Base-by-base conservation (phyloP, 768 basidiomycete genomes). In the Gautieria morchelliformis region DNA sequence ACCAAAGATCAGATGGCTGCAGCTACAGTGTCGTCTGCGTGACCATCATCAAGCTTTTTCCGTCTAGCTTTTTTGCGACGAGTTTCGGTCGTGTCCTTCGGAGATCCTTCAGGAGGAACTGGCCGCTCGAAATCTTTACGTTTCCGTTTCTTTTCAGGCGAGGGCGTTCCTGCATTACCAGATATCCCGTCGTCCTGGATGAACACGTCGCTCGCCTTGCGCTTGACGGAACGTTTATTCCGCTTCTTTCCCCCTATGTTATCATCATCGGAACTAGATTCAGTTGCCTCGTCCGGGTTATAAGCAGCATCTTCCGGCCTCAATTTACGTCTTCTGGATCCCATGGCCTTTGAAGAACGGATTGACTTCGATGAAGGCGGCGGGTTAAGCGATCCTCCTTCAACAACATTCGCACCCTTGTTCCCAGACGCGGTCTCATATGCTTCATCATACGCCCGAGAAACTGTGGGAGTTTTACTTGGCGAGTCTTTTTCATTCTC, bases 301-400 rank as follows among this genome's bases (percentile, higher is more conserved):
- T 75, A 77, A 15, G 71, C 70, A 17, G 66, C 60, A 8, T 64
- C 67, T 58, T 76, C 74, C 24, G 46, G 57, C 39, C 64, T 63
- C n/a, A 74, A 66, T 32, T 70, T 66, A 60, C 63, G 70, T 57
- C 65, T 61, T 10, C 64, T 60, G 22, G 66, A 61, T 49, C 61
- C 20, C 17, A 42, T 53, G 12, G 52, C 32, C 37, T 32, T 45
- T 14, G 35, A 9, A 19, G 32, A 54, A 37, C 32, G 63, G 12
- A 50, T 33, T 11, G 30, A 42, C 15, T 45, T 37, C 27, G 30
- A 37, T 32, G 37, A 24, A 41, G 35, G 27, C 52, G n/a, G n/a
- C 44, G 19, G 12, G 41, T 19, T 8, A 19, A 40, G 20, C 52
- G 41, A 33, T 32, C n/a, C 48, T 40, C 17, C 24, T 40, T 27